Evolutionary conservation across 2,329 filamentous ascomycete species (phyloP).

Genomic region (Colletotrichum abscissum): DNA sequence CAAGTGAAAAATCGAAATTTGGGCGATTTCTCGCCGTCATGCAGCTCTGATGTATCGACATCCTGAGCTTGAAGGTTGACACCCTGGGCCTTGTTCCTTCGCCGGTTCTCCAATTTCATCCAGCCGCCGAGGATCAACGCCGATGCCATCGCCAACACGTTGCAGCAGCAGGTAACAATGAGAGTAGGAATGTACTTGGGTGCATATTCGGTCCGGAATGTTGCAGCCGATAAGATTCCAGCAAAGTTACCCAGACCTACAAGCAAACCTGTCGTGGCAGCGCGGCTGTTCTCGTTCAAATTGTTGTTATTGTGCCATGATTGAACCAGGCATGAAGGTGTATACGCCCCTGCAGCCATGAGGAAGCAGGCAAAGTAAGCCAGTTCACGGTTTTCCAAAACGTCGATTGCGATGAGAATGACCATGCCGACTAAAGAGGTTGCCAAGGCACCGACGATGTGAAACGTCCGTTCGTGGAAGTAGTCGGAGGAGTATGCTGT

Average conservation of each 20-base stretch:
- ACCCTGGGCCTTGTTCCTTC: constrained; percentile 50
- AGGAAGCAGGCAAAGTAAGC: constrained; percentile 64
- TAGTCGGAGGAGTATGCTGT: constrained; percentile 57
- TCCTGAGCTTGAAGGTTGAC: constrained; percentile 48
- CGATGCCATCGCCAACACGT: constrained; percentile 53
- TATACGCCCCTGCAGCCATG: constrained; percentile 58
- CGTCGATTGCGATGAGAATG: constrained; percentile 52
- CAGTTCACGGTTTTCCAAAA: constrained; percentile 48
- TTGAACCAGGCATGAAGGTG: constrained; percentile 61
- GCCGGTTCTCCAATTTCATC: constrained; percentile 57
- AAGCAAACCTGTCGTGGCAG: constrained; percentile 59
- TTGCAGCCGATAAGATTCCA: constrained; percentile 48
- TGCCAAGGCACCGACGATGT: constrained; percentile 53
- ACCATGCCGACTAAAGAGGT: constrained; percentile 56
- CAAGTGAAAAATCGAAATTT: constrained; percentile 49
- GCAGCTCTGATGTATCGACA: constrained; percentile 50
- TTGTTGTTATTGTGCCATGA: constrained; percentile 59
- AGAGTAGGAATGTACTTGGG: constrained; percentile 60
- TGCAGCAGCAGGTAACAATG: constrained; percentile 52
- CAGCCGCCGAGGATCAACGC: constrained; percentile 52
- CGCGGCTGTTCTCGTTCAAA: constrained; percentile 55
- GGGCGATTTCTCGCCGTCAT: constrained; percentile 49
- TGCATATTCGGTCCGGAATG: constrained; percentile 59
- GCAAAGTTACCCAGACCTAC: constrained; percentile 61
- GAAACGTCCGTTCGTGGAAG: constrained; percentile 57